These are phyloP conservation scores for Botrytis medusae DNA, from an alignment of 2,329 filamentous ascomycete genomes.

Conservation along the genomic window DNA sequence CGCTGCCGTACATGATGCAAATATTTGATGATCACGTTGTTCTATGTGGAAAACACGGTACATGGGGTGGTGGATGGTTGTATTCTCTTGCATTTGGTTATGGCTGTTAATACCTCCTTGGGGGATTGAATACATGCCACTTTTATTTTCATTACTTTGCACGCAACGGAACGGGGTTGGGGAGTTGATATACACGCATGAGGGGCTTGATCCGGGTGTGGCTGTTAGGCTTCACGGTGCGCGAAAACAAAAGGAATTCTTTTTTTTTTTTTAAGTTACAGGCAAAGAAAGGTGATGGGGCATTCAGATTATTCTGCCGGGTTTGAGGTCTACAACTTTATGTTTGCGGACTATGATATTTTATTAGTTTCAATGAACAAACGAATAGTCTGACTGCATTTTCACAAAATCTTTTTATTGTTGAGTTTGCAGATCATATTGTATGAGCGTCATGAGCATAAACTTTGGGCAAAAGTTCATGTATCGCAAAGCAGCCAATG, in stretches of 20 bases:
- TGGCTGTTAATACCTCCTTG: conserved; percentile 18
- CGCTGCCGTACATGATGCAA: conserved; percentile 38
- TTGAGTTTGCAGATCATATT: background rate
- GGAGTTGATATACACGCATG: conserved; percentile 28
- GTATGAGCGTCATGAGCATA: background rate
- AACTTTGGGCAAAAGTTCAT: background rate
- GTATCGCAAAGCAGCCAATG: background rate
- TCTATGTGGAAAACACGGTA: conserved; percentile 21
- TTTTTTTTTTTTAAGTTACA: background rate
- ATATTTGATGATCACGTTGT: conserved; percentile 36
- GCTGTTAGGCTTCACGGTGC: conserved; percentile 25
- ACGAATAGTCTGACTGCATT: background rate
- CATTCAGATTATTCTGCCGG: background rate
- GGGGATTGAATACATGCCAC: conserved; percentile 25
- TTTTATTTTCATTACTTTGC: conserved; percentile 22
- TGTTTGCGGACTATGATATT: background rate
- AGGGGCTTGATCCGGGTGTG: conserved; percentile 15
- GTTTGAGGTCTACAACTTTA: background rate
- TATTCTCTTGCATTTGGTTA: conserved; percentile 30
- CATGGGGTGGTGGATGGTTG: conserved; percentile 25
- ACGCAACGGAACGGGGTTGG: conserved; percentile 24
- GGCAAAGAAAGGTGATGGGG: background rate
- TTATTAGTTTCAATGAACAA: background rate
- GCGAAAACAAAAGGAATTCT: background rate
- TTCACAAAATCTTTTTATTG: background rate